Evolutionary conservation across 257 asterid genomes (phyloP).

Genomic region (Ophiorrhiza pumila): DNA sequence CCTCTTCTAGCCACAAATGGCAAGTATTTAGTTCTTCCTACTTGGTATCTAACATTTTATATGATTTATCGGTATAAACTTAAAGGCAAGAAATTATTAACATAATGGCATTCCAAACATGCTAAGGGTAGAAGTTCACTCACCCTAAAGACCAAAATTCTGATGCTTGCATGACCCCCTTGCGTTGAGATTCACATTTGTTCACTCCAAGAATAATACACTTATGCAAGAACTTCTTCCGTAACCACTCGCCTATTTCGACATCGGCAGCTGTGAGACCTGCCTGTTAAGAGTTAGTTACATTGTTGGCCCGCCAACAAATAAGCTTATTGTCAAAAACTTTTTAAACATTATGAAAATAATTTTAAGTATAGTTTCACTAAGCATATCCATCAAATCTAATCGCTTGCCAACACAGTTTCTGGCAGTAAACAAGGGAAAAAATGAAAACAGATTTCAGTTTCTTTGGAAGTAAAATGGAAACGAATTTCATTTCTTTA

Average conservation of each 20-base stretch:
- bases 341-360: neutral
- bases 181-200: conserved; percentile 94
- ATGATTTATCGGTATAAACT: neutral
- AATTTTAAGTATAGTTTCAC: neutral
- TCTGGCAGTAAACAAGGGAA: too few relatives aligned
- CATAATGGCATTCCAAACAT: neutral
- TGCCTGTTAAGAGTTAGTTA: conserved; percentile 66
- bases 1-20: neutral
- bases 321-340: neutral
- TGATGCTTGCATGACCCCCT: conserved; percentile 89
- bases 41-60: neutral
- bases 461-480: too few relatives aligned
- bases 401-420: neutral
- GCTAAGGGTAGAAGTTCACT: conserved; percentile 20
- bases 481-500: too few relatives aligned
- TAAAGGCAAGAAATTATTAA: too few relatives aligned
- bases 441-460: too few relatives aligned
- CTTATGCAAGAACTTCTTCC: conserved; percentile 83
- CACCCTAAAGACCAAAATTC: conserved; percentile 98
- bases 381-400: neutral
- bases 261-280: conserved; percentile 89
- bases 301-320: conserved; percentile 17
- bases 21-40: neutral
- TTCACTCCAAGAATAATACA: conserved; percentile 77
- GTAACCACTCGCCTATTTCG: conserved; percentile 91